Conservation (phyloP, 2,329 filamentous ascomycete species). For the Beauveria sp. region DNA sequence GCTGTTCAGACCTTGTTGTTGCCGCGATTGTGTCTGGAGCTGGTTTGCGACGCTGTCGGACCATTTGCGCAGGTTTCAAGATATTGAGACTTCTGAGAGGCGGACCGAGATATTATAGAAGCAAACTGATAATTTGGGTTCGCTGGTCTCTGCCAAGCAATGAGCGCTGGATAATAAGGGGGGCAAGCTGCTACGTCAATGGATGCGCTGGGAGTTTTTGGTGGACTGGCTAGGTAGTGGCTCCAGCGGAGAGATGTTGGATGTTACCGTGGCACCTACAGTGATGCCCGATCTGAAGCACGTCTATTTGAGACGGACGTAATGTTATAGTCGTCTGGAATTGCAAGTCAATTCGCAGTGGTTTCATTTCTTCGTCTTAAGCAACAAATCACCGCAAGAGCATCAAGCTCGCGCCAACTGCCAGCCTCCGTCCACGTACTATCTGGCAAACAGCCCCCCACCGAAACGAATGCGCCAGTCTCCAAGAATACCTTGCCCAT, state of each 20-base stretch:
- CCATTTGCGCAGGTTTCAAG: constrained; percentile 17
- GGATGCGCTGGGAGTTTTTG: neutral
- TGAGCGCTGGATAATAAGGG: constrained; percentile 4
- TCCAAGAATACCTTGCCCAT: neutral
- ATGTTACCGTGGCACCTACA: neutral
- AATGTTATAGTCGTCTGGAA: no score
- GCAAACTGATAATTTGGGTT: neutral
- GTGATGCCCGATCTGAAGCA: neutral
- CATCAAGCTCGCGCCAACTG: neutral
- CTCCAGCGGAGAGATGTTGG: neutral
- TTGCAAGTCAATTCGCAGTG: no score
- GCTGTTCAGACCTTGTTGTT: constrained; percentile 9
- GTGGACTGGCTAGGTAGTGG: constrained; percentile 2
- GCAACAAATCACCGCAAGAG: neutral
- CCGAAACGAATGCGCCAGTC: neutral
- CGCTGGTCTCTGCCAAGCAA: neutral
- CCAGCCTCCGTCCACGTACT: neutral
- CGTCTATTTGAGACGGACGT: neutral
- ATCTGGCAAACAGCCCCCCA: neutral
- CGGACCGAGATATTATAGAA: neutral
- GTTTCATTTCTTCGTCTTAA: no score
- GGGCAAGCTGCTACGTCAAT: neutral
- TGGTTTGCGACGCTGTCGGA: constrained; percentile 20
- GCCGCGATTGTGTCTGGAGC: neutral
- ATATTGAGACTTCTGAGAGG: neutral